Percentiles rank a stretch among this genome's conserved stretches.
These are phyloP conservation scores for Pichia sp. DNA, from an alignment of 1,139 yeast genomes.

Conservation along the genomic window DNA sequence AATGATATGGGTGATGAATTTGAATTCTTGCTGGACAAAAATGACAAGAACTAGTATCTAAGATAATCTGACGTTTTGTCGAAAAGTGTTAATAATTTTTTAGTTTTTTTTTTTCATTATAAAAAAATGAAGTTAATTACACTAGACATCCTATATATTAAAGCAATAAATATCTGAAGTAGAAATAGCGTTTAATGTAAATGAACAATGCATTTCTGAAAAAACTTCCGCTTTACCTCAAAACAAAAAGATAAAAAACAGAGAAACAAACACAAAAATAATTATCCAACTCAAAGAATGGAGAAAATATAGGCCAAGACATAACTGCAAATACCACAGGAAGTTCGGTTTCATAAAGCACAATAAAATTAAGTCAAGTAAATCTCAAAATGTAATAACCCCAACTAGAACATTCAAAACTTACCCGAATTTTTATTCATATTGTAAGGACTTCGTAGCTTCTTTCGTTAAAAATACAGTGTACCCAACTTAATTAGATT, in stretches of 20 bases:
- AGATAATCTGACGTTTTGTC: not conserved
- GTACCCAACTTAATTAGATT: conserved; percentile 8
- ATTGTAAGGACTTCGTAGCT: not conserved
- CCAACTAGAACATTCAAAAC: conserved; percentile 6
- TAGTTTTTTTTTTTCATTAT: conserved; percentile 8
- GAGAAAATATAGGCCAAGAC: not conserved
- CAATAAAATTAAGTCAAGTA: not conserved
- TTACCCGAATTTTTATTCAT: not conserved
- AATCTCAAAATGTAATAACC: not conserved
- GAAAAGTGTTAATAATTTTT: not conserved
- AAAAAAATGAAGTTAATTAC: conserved; percentile 16
- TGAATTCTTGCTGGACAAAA: conserved; percentile 13
- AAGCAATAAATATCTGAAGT: conserved; percentile 8
- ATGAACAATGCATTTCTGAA: conserved; percentile 5
- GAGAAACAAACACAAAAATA: conserved; percentile 17
- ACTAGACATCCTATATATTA: conserved; percentile 13
- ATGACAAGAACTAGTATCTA: not conserved
- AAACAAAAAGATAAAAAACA: conserved; percentile 7
- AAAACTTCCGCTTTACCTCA: conserved; percentile 3
- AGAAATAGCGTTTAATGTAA: not conserved
- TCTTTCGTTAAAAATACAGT: not conserved
- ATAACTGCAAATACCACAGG: not conserved
- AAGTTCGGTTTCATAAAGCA: not conserved
- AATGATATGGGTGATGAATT: conserved; percentile 19
- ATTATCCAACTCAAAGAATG: conserved; percentile 5